Percentiles rank a stretch among this genome's conserved stretches.
Conservation (phyloP, 2,329 filamentous ascomycete species). For the Chaetomiaceae sp. region DNA sequence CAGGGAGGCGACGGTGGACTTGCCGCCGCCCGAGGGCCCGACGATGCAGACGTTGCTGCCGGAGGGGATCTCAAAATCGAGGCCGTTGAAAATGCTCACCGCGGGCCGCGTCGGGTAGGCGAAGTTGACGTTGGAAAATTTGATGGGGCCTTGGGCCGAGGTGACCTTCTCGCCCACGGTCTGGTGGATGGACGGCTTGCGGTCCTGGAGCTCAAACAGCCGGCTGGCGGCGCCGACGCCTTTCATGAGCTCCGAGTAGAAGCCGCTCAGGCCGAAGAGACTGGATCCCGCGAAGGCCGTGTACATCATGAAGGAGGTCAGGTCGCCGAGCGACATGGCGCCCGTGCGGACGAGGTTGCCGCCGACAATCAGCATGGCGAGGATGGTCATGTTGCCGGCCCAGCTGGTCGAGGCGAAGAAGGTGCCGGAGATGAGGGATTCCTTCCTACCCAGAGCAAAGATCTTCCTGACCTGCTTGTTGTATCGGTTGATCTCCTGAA, state of each 20-base stretch:
- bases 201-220: slow-evolving; percentile 91
- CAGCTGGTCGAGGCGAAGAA: slow-evolving; percentile 87
- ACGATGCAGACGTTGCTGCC: slow-evolving; percentile 96
- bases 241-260: slow-evolving; percentile 99
- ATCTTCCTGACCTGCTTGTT: slow-evolving; percentile 89
- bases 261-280: slow-evolving; percentile 87
- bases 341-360: slow-evolving; percentile 85
- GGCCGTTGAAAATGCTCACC: slow-evolving; percentile 80
- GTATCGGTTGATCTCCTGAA: slow-evolving; percentile 84
- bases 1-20: slow-evolving; percentile 90
- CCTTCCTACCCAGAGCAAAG: slow-evolving; percentile 78
- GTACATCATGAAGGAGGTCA: slow-evolving; percentile 98
- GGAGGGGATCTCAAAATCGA: slow-evolving; percentile 86
- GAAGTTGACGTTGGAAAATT: slow-evolving; percentile 79
- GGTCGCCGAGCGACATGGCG: slow-evolving; percentile 79
- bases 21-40: slow-evolving; percentile 90
- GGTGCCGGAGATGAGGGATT: slow-evolving; percentile 81
- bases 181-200: slow-evolving; percentile 76
- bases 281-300: slow-evolving; percentile 80
- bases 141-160: slow-evolving; percentile 82
- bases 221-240: slow-evolving; percentile 95
- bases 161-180: slow-evolving; percentile 73
- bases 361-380: slow-evolving; percentile 83
- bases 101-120: slow-evolving; percentile 91
- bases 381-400: slow-evolving; percentile 92